Evolutionary conservation across 805 yeast species (phyloP).

Genomic region (Yamadazyma takamatsuzukensis): DNA sequence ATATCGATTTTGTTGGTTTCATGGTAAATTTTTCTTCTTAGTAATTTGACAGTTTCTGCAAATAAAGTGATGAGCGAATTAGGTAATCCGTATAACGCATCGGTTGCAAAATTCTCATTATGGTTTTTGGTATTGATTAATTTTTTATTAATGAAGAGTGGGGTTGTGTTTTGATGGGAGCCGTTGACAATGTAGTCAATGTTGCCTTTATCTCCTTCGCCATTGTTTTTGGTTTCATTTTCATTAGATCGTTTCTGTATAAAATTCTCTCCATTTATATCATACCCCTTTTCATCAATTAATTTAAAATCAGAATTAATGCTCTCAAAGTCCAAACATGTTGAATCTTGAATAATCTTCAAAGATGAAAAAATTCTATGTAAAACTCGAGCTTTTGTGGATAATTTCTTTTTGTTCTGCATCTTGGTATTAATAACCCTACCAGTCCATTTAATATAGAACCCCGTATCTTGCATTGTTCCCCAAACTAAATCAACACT

Average conservation of each 20-base stretch:
- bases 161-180: constrained; percentile 20
- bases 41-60: constrained; percentile 64
- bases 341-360: constrained; percentile 74
- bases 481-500: constrained; percentile 90
- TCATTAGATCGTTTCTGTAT: constrained; percentile 10
- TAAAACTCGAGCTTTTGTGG: constrained; percentile 71
- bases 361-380: constrained; percentile 77
- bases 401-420: constrained; percentile 57
- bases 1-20: constrained; percentile 20
- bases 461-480: constrained; percentile 78
- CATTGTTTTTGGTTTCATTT: constrained; percentile 9
- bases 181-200: constrained; percentile 20
- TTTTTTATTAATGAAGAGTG: constrained; percentile 39
- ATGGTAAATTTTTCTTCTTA: constrained; percentile 58
- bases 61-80: constrained; percentile 72
- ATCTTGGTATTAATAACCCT: constrained; percentile 67
- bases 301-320: constrained; percentile 20
- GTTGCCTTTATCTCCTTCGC: constrained; percentile 2
- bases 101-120: constrained; percentile 64
- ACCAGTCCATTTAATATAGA: constrained; percentile 74
- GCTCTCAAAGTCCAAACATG: constrained; percentile 41
- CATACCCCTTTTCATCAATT: constrained; percentile 31
- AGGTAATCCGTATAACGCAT: constrained; percentile 81
- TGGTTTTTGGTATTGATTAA: constrained; percentile 45
- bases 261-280: constrained; percentile 33